Evolutionary conservation across 2,329 filamentous ascomycete species (phyloP), one percentile per base, ranked within the genome.

Genomic region (Cytospora chrysosperma): DNA sequence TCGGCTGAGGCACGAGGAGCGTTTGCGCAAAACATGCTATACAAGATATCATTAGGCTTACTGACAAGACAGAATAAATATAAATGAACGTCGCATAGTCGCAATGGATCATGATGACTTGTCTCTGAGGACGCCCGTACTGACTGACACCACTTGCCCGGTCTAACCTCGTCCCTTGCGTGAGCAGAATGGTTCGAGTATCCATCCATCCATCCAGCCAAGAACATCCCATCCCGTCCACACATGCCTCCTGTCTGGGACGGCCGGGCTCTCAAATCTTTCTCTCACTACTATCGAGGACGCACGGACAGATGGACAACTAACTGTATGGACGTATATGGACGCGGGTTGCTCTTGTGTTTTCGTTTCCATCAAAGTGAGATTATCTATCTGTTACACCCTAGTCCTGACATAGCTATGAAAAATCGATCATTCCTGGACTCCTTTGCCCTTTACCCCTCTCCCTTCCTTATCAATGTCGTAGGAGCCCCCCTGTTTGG

Each of bases 351-450:
- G 37, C 37, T n/a, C 8, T 24, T n/a, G n/a, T n/a, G n/a, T n/a
- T n/a, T 12, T 47, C 13, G 13, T 47, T 15, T n/a, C 43, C n/a
- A 47, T 24, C 43, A 24, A 56, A 47, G 50, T 54, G 15, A 40
- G 59, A 63, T 63, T 63, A 65, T 65, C 59, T 66, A 65, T 58
- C 59, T 65, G 50, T 54, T 62, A 52, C 52, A 43, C n/a, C 63
- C 65, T 67, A 57, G 49, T 53, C 53, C 62, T 60, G 63, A 67
- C 63, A 67, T 63, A 59, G 52, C 49, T 54, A 59, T 59, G 59
- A 49, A 64, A 65, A 62, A 40, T 40, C 57, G 50, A 62, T 54
- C n/a, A n/a, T 59, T 59, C 62, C 65, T 47, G 56, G 61, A 65
- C 64, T 56, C 64, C 64, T 54, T n/a, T 61, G 64, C 64, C 64